phyloP scores from a whole-genome alignment of 176 grass and related monocot genomes.

The Areca catechu region DNA sequence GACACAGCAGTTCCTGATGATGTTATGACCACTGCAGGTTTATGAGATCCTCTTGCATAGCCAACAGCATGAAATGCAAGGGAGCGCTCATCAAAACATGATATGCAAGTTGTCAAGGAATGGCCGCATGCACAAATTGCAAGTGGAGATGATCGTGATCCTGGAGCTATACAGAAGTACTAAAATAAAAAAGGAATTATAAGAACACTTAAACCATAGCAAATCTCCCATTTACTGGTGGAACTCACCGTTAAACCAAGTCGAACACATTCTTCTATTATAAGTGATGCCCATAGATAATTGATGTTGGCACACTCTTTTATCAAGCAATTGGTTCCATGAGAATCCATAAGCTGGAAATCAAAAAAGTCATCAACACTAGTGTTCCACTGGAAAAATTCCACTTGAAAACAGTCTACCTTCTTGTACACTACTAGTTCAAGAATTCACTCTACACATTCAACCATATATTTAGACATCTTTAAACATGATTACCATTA shows the following conservation, averaged over 20 bases:
- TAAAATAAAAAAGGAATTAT: slow-evolving; percentile 41
- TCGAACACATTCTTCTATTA: slow-evolving; percentile 93
- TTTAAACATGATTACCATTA: no score
- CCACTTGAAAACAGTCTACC: not conserved
- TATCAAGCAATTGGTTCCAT: slow-evolving; percentile 32
- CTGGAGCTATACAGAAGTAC: slow-evolving; percentile 98
- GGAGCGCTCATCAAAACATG: slow-evolving; percentile 94
- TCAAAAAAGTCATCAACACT: slow-evolving; percentile 13
- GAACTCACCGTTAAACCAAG: slow-evolving; percentile 82
- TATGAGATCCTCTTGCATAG: slow-evolving; percentile 67
- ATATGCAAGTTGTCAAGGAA: slow-evolving; percentile 75
- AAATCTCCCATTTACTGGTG: slow-evolving; percentile 5
- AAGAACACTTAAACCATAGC: slow-evolving; percentile 17
- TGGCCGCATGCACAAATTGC: slow-evolving; percentile 70
- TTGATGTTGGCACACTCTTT: slow-evolving; percentile 72
- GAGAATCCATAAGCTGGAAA: slow-evolving; percentile 25
- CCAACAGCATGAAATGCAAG: slow-evolving; percentile 98
- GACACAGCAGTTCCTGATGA: slow-evolving; percentile 98
- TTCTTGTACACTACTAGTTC: no score
- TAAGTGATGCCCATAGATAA: slow-evolving; percentile 82
- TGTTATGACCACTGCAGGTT: slow-evolving; percentile 76
- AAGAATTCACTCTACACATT: no score
- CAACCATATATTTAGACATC: no score
- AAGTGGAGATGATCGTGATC: slow-evolving; percentile 93
- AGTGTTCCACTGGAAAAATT: not conserved